Base-by-base conservation (phyloP, 2,329 filamentous ascomycete species). In the Chaetoscypha palmicola region DNA sequence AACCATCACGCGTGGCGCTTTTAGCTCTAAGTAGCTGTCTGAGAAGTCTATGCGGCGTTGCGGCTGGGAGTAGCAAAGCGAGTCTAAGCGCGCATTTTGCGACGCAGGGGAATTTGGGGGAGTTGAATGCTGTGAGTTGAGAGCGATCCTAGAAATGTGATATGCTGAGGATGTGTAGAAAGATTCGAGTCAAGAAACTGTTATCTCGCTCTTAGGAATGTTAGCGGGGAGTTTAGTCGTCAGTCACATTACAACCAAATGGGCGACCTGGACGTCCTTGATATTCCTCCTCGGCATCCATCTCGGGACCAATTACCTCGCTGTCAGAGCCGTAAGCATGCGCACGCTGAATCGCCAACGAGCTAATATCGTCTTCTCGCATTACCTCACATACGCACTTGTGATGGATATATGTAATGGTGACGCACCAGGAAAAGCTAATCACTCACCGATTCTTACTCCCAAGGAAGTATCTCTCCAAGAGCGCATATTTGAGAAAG, bases 141-240 rank as follows among this genome's bases (percentile, higher is more conserved):
- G 21, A n/a, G 5, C 12, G 24, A 5, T 30, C 9, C n/a, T 20
- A 43, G 20, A 8, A 7, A 21, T 22, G 31, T 17, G 4, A 38
- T 4, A 12, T 17, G 19, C 45, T 58, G 16, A 54, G 19, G 34
- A 10, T 36, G 8, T 26, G 33, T 17, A 64, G 60, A 81, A 95
- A 74, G 91, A 97, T 62, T 89, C 89, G 10, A 94, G 86, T 53
- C 92, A 97, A 67, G 92, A 97, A 66, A 97, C 91, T 0, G 80
- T 95, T 16, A 86, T 98, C 45, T 91, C 87, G 2, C 71, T 97
- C 20, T 50, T 95, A 24, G 92, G 92, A 2, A 89, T 97, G 77
- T 72, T 95, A 40, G 78, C 76, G 11, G 92, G 92, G 1, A 92
- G 83, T 37, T 48, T 94, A 2, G 80, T 95, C 11, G 86, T 97